A percentile compares a stretch with the other conserved stretches of the same genome.
phyloP scores from a whole-genome alignment of 257 asterid genomes.

The Linderniella brevidens region DNA sequence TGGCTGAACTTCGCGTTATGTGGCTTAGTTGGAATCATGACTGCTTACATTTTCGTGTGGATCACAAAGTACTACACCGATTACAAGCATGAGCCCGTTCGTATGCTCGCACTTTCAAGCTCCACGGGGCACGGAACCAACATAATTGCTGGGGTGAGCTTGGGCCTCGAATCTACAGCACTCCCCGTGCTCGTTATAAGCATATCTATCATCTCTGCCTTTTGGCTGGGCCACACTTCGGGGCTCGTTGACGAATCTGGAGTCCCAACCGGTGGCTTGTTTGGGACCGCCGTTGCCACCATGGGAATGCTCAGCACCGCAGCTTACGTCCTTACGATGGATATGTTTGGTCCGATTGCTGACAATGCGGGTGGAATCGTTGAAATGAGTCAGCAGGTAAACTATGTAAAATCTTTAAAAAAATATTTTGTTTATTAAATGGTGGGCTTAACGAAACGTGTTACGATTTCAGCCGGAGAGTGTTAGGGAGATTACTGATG shows the following conservation, averaged over 20 bases:
- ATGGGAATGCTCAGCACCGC: conserved; percentile 99
- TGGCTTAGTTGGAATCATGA: conserved; percentile 90
- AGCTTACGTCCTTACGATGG: conserved; percentile 97
- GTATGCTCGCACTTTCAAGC: conserved; percentile 84
- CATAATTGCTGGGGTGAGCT: conserved; percentile 95
- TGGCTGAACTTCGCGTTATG: conserved; percentile 94
- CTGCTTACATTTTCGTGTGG: conserved; percentile 82
- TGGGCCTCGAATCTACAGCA: conserved; percentile 98
- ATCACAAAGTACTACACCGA: conserved; percentile 89
- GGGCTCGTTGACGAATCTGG: conserved; percentile 91
- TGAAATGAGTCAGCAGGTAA: conserved; percentile 99
- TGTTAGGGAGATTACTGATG: conserved; percentile 89
- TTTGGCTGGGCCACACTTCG: conserved; percentile 93
- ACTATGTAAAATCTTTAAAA: background rate
- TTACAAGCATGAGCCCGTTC: conserved; percentile 95
- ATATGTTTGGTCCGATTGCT: conserved; percentile 99
- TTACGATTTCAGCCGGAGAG: conserved; percentile 71
- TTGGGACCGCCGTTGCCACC: conserved; percentile 99
- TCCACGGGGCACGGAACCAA: conserved; percentile 96
- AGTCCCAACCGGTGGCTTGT: conserved; percentile 91
- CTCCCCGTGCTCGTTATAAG: conserved; percentile 96
- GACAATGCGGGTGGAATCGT: conserved; percentile 99
- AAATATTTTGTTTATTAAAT: too few species aligned
- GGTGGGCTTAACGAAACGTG: background rate
- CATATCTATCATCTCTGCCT: conserved; percentile 66